These are phyloP conservation scores for Kwoniella newhampshirensis DNA, from an alignment of 768 basidiomycete genomes.

Conservation along the genomic window DNA sequence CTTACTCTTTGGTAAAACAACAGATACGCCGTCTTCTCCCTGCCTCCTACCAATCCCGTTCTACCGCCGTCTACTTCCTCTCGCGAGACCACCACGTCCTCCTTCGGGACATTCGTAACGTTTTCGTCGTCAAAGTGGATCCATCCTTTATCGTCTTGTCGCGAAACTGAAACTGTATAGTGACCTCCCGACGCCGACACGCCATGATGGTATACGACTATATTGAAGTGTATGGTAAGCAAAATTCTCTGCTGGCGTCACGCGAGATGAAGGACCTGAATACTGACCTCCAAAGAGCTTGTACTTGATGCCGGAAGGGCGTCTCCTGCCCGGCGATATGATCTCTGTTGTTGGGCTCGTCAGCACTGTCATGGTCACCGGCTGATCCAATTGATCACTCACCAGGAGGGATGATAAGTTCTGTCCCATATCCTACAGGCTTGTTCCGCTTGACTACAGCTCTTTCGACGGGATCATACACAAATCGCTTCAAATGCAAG, in stretches of 20 bases:
- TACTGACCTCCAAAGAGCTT: conserved; percentile 77
- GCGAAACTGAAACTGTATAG: conserved; percentile 87
- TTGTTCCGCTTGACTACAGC: conserved; percentile 86
- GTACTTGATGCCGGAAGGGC: conserved; percentile 61
- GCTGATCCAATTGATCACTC: conserved; percentile 31
- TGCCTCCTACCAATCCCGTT: conserved; percentile 52
- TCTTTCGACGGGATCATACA: conserved; percentile 70
- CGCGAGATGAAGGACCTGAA: too few relatives aligned
- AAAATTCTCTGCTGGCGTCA: too few relatives aligned
- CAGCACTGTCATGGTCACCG: conserved; percentile 12
- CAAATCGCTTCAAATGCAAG: conserved; percentile 86
- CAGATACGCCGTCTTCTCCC: conserved; percentile 77
- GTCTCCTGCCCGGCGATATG: conserved; percentile 60
- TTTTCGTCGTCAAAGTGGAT: conserved; percentile 91
- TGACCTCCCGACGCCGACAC: conserved; percentile 86
- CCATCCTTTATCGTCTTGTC: conserved; percentile 71
- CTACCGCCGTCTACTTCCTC: conserved; percentile 65
- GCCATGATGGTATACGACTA: conserved; percentile 92
- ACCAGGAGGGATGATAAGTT: conserved; percentile 75
- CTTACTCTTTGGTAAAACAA: conserved; percentile 73
- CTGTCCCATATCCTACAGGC: conserved; percentile 71
- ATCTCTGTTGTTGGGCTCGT: conserved; percentile 57
- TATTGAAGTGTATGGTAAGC: too few relatives aligned
- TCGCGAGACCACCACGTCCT: conserved; percentile 56
- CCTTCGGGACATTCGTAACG: conserved; percentile 67